Evolutionary conservation across 2,329 filamentous ascomycete species (phyloP), one percentile per base, ranked within the genome.

Genomic region (Cladophialophora exuberans): DNA sequence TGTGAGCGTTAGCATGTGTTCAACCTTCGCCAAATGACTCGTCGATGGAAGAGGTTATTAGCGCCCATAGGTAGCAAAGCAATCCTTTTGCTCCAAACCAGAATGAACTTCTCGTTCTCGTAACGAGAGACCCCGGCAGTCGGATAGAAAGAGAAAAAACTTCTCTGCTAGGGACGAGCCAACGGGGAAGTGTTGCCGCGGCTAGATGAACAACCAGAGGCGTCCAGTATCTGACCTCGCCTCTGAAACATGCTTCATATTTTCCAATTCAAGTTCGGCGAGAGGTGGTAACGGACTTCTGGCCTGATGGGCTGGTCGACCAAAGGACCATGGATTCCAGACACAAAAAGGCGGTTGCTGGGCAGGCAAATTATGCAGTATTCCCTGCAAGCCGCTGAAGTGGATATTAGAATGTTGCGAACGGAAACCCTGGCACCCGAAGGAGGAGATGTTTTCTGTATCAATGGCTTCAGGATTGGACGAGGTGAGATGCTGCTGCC

Each of bases 321-420:
- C 7, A 13, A 31, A 31, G 6, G 28, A 31, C 28, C 6, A 13
- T 31, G 28, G 28, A 31, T 7, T 13, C 28, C 28, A 31, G 13
- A 31, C 13, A 13, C 13, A 6, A 31, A 31, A 42, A 22, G 22
- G 10, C 13, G 15, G 4, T 17, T 20, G 35, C 35, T 39, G 15
- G 41, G n/a, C 23, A 28, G 22, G 38, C 31, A 41, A 30, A 25
- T 25, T 26, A 52, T 47, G 23, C 41, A 41, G n/a, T 30, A 54
- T 47, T n/a, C 51, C 51, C 35, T 54, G 51, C 43, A 47, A 47
- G 23, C 31, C 30, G 6, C 23, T 26, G 25, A 26, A 18, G 42
- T 54, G 51, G 51, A 47, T 54, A 41, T 54, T 15, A 41, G 51
- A 39, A 36, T 47, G 51, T 39, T 43, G 17, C 36, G 17, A 26